Percentiles rank a stretch among this genome's conserved stretches.
Conservation (phyloP, 2,329 filamentous ascomycete genomes). For the Fusarium solani-melongenae region DNA sequence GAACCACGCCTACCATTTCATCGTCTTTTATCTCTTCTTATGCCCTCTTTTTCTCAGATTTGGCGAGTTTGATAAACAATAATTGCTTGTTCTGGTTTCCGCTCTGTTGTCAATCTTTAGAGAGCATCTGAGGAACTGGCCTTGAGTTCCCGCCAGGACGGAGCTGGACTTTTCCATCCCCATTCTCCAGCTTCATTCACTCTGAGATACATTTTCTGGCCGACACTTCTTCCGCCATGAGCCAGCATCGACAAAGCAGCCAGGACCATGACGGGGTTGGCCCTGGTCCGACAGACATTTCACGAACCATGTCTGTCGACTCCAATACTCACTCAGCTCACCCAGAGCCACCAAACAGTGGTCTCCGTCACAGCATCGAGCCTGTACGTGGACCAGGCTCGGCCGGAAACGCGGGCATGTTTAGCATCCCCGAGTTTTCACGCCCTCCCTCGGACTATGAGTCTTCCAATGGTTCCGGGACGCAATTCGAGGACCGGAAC, state of each 20-base stretch:
- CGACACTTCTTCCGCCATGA: conserved; percentile 11
- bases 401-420: conserved; percentile 30
- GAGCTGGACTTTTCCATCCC: neutral
- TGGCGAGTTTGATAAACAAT: neutral
- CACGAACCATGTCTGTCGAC: conserved; percentile 26
- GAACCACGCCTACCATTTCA: neutral
- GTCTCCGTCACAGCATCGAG: conserved; percentile 29
- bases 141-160: neutral
- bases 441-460: conserved; percentile 52
- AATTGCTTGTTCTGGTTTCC: neutral
- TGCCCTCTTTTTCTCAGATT: neutral
- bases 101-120: neutral
- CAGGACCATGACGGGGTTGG: conserved; percentile 13
- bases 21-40: neutral
- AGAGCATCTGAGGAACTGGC: neutral
- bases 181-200: neutral
- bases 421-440: conserved; percentile 35
- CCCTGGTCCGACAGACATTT: conserved; percentile 7
- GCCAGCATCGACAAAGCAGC: conserved; percentile 23
- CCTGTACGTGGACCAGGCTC: conserved; percentile 14
- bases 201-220: neutral
- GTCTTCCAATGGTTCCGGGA: conserved; percentile 52
- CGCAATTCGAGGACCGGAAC: conserved; percentile 54
- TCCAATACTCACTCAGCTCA: neutral
- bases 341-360: conserved; percentile 14